Conservation (phyloP, 352 stramenopile genomes). For the Poterioochromonas sp. region DNA sequence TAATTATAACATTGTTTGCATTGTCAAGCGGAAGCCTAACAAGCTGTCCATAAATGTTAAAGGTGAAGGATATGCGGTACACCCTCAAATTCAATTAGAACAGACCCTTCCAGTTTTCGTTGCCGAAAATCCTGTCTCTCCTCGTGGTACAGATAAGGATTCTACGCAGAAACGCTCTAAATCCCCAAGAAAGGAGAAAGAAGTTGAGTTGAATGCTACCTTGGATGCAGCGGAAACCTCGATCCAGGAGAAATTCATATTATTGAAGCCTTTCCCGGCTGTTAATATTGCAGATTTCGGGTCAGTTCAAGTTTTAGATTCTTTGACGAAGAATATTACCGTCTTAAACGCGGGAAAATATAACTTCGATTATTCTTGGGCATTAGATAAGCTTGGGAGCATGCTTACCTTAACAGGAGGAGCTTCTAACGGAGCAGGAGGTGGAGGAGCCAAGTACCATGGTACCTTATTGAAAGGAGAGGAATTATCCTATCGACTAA, state of each 20-base stretch:
- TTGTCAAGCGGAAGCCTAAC: conserved; percentile 77
- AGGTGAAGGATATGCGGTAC: conserved; percentile 82
- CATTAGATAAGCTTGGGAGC: conserved; percentile 39
- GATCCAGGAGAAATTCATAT: conserved; percentile 23
- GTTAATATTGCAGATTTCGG: conserved; percentile 69
- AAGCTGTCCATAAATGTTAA: conserved; percentile 83
- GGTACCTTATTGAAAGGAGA: conserved; percentile 77
- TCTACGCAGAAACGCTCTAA: conserved; percentile 35
- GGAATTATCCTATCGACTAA: conserved; percentile 57
- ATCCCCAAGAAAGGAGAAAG: no score
- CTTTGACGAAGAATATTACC: conserved; percentile 54
- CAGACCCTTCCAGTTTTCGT: background rate
- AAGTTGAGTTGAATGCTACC: conserved; percentile 46
- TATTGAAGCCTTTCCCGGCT: conserved; percentile 23
- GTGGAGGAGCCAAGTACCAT: no score
- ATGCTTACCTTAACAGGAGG: conserved; percentile 42
- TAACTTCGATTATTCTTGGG: conserved; percentile 84
- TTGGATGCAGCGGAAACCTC: conserved; percentile 17
- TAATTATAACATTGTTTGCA: conserved; percentile 82
- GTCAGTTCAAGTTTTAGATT: conserved; percentile 56
- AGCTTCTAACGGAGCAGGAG: no score
- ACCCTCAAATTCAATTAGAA: conserved; percentile 43
- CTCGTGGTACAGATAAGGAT: conserved; percentile 36
- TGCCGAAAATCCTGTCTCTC: conserved; percentile 2
- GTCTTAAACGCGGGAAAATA: conserved; percentile 85